These are phyloP conservation scores for Sugiyamaella boreocaroliniensis DNA, from an alignment of 805 yeast genomes.

Conservation along the genomic window DNA sequence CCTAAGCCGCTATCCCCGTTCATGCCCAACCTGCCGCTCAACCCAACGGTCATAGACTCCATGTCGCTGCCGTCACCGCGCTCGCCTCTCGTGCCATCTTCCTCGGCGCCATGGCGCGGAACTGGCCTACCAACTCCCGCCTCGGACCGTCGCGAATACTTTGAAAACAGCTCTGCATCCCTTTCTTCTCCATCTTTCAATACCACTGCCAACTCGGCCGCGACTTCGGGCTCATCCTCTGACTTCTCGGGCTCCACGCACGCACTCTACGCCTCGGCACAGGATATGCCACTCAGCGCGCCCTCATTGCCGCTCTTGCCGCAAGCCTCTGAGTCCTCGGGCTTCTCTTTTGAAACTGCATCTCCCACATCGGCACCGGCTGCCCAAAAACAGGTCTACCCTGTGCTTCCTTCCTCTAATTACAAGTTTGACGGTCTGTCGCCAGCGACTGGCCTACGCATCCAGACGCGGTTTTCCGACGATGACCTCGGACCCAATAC, in stretches of 20 bases:
- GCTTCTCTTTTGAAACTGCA: neutral
- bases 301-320: no score
- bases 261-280: no score
- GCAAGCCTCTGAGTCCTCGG: neutral
- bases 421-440: neutral
- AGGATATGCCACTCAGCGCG: no score
- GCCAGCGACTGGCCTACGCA: neutral
- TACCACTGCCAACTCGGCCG: no score
- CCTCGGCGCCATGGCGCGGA: neutral
- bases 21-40: neutral
- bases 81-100: slow-evolving; percentile 2
- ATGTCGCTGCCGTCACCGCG: slow-evolving; percentile 2
- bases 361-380: no score
- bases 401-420: no score
- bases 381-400: no score
- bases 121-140: neutral
- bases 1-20: neutral
- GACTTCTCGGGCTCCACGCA: no score
- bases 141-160: neutral
- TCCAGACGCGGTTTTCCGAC: neutral
- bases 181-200: no score
- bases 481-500: neutral
- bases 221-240: no score
- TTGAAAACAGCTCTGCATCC: no score
- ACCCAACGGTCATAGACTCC: neutral